Conservation (phyloP, 495 filamentous ascomycete genomes). For the Podospora pseudoanserina region DNA sequence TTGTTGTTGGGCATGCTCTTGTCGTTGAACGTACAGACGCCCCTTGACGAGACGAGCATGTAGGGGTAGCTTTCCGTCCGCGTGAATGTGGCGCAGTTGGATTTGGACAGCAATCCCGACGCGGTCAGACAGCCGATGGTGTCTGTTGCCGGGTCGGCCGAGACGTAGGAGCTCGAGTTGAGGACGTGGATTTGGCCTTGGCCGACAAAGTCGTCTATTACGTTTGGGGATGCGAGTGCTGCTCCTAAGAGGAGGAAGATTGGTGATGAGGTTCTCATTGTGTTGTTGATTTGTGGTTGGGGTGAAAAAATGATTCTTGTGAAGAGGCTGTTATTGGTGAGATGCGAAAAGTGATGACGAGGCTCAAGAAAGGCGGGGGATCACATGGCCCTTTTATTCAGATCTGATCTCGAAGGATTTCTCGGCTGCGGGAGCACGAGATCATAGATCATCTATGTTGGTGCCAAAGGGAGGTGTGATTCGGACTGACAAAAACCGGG, state of each 20-base stretch:
- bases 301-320: background rate
- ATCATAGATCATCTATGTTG: background rate
- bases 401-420: background rate
- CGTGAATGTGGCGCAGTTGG: slow-evolving; percentile 35
- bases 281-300: background rate
- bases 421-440: background rate
- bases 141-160: slow-evolving; percentile 14
- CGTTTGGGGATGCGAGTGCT: background rate
- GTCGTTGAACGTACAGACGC: slow-evolving; percentile 35
- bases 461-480: background rate
- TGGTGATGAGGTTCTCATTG: background rate
- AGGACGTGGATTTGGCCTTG: slow-evolving; percentile 31
- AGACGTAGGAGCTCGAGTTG: slow-evolving; percentile 24
- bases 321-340: background rate
- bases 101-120: slow-evolving; percentile 20
- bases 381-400: background rate
- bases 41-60: slow-evolving; percentile 27
- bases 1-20: slow-evolving; percentile 29
- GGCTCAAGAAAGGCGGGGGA: background rate
- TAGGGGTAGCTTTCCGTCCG: slow-evolving; percentile 21
- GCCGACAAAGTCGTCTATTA: slow-evolving; percentile 24
- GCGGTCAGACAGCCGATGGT: slow-evolving; percentile 36
- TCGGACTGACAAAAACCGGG: background rate
- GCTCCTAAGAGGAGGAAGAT: background rate
- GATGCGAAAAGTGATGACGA: background rate